Evolutionary conservation across 371 early-diverging fungal genomes (phyloP), one percentile per base, ranked within the genome.

Genomic region (Apophysomyces sp.): DNA sequence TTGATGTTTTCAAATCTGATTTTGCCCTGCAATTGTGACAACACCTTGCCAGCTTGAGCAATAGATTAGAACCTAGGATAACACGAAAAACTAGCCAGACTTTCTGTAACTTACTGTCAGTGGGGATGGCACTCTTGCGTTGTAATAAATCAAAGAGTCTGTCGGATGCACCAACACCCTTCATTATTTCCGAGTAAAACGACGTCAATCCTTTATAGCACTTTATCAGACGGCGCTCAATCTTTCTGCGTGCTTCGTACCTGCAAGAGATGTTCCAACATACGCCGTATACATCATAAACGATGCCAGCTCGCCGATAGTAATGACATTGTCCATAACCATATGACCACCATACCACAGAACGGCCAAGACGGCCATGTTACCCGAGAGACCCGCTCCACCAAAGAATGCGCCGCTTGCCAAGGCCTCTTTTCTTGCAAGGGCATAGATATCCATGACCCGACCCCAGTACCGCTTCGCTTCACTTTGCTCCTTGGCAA

Each of bases 211-310:
- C 73, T 75, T 39, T 36, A 61, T 6, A 16, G 0, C 0, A 16
- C 12, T 15, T 8, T 31, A 27, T 16, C 11, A 26, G n/a, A 32
- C 6, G 3, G 18, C 1, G 6, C 29, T 27, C 29, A 4, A n/a
- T 24, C n/a, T 13, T 31, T 27, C 55, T 0, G 11, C 9, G 11
- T 24, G 15, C n/a, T 29, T 36, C 63, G 9, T 61, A 59, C 83
- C 92, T 21, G 86, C 82, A 28, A 92, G 65, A 11, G 90, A 83
- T 26, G 81, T 73, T 36, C 93, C 94, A 15, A 90, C 92, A 69
- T 91, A 89, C 1, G 89, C 90, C 4, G 93, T 92, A 70, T 94
- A 94, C 41, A 94, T 65, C 80, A 93, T 87, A 62, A 93, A 93
- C 5, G 88, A 86, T 12, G 92, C 84, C 76, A 94, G 76, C 29